A percentile compares a stretch with the other conserved stretches of the same genome.
Evolutionary conservation across 306 rosid genomes (phyloP).

Genomic region (Rubus parviflorus): DNA sequence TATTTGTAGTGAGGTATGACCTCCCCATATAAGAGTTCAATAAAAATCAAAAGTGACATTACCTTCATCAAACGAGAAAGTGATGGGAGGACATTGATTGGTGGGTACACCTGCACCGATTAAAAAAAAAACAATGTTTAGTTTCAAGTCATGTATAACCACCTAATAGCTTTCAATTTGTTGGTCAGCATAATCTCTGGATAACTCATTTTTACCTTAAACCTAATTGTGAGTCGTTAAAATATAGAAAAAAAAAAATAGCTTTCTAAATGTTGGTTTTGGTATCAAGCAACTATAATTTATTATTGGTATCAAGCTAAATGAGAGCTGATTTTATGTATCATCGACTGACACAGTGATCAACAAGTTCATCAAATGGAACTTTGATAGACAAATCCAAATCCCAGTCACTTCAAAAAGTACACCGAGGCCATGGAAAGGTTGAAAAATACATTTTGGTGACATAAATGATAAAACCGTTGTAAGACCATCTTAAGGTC

Average conservation of each 20-base stretch:
- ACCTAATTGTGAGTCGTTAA: neutral
- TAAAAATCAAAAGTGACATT: slow-evolving; percentile 16
- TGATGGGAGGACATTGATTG: slow-evolving; percentile 97
- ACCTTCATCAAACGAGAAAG: slow-evolving; percentile 99
- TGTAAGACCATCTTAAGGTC: neutral
- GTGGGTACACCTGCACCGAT: slow-evolving; percentile 82
- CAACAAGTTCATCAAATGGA: neutral
- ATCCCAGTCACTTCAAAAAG: neutral
- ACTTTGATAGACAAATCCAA: neutral
- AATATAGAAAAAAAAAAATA: neutral
- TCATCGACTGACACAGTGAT: neutral
- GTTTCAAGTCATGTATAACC: slow-evolving; percentile 26
- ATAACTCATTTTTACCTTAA: slow-evolving; percentile 13
- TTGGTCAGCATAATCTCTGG: neutral
- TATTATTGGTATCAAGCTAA: neutral
- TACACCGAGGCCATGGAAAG: neutral
- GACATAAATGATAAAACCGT: neutral
- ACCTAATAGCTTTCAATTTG: neutral
- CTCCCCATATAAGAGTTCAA: slow-evolving; percentile 23
- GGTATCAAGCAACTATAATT: neutral
- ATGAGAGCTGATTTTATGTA: neutral
- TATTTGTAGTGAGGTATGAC: neutral
- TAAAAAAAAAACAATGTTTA: slow-evolving; percentile 32
- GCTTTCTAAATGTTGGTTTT: slow-evolving; percentile 6
- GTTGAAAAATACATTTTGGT: neutral